These are phyloP conservation scores for Syzygium aqueum DNA, from an alignment of 345 rosid genomes.

Conservation along the genomic window DNA sequence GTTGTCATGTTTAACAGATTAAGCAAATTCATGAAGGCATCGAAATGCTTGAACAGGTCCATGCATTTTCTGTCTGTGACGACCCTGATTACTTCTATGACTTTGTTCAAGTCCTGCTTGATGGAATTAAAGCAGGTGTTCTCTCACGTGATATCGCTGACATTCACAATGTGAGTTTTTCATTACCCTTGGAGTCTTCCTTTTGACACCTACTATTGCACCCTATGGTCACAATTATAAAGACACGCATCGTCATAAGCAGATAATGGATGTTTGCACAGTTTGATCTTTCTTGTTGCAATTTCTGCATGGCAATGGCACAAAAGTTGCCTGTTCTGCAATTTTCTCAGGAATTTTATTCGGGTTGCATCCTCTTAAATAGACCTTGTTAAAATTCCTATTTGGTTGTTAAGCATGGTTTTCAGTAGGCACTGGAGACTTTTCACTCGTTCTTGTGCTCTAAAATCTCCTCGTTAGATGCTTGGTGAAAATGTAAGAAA, in stretches of 20 bases:
- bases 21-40: not conserved
- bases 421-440: not conserved
- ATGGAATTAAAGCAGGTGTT: slow-evolving; percentile 78
- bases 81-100: slow-evolving; percentile 84
- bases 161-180: slow-evolving; percentile 61
- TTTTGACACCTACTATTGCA: not conserved
- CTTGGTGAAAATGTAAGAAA: not conserved
- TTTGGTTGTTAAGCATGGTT: not conserved
- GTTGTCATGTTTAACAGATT: not conserved
- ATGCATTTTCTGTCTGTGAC: slow-evolving; percentile 89
- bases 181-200: not conserved
- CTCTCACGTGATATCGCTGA: slow-evolving; percentile 49
- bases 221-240: not conserved
- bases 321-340: not conserved
- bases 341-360: not conserved
- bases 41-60: slow-evolving; percentile 42
- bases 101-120: slow-evolving; percentile 75
- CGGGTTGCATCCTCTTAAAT: not conserved
- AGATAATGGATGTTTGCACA: not conserved
- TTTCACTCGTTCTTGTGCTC: not conserved
- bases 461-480: not conserved
- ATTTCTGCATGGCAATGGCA: not conserved
- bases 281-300: not conserved
- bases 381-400: not conserved
- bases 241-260: not conserved